Evolutionary conservation across 164 flowering plant species (phyloP), one percentile per base, ranked within the genome.

Genomic region (Magnolia officinalis): DNA sequence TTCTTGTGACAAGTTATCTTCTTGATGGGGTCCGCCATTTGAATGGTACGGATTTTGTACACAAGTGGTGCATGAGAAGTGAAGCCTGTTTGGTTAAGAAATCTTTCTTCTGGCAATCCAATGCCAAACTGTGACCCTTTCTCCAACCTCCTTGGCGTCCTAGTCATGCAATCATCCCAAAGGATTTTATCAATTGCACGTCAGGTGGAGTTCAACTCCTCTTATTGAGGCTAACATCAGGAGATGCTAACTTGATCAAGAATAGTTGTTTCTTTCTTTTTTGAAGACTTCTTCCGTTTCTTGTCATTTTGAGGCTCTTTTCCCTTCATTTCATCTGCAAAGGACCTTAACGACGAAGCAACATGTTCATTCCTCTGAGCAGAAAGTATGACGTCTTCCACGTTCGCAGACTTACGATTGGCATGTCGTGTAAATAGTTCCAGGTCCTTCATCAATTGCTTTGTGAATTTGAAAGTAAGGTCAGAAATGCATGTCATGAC

Each of bases 381-480:
- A 49, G 19, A 58, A 70, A 92, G 89, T 67, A 92, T 87, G 76
- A 93, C 93, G 83, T 95, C 97, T 63, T 93, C 95, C 85, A 85
- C 83, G 79, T 90, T 93, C 49, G 90, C 92, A 73, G 86, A 75
- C 78, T 91, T 93, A 66, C 97, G 92, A 75, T 90, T 87, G 0
- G 87, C 98, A 82, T 95, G 99, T 59, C 86, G 95, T 37, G 98
- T 90, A 87, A 95, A 95, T 76, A 88, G 79, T 79, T 90, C 94
- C 61, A 93, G 87, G 81, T 93, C 97, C 84, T 84, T 89, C 19
- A 95, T 95, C 80, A 95, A 81, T 76, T 89, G 89, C 71, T 90
- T 2, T 31, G 37, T 31, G 37, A 79, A 90, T 76, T 91, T 89
- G 89, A 92, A 93, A 58, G 95, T 95, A 50, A 93, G 82, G 80